Base-by-base conservation (phyloP, 768 basidiomycete species). In the Glaciozyma antarctica region DNA sequence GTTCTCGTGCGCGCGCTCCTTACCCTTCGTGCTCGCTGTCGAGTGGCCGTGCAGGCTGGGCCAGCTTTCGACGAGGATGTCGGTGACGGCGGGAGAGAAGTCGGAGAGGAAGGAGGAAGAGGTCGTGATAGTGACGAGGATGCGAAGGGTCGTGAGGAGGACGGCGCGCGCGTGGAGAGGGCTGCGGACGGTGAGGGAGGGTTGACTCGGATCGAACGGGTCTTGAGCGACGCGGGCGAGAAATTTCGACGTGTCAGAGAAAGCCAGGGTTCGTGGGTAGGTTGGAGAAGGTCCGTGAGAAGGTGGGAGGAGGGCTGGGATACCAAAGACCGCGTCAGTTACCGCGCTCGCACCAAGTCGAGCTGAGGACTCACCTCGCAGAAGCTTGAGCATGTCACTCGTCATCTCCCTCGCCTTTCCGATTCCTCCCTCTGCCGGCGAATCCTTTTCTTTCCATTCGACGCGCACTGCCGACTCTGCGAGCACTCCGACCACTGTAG, bases 381-480 rank as follows among this genome's bases (percentile, higher is more conserved):
- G 58, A 26, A 61, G 22, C 45, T 53, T 61, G 43, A 67, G 1
- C 59, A 71, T n/a, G 19, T 64, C 69, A 8, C 63, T 48, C 13
- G 65, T 55, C 19, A 71, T 57, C 56, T 67, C 63, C 24, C 60
- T 47, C 1, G 69, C 69, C 55, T 71, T 71, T 3, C 61, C 69
- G 0, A 65, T 28, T 4, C 64, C 69, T 1, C 63, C 66, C 34
- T 57, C 41, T 38, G 34, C 19, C 24, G 34, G 5, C 55, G 58
- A 26, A 26, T 52, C n/a, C 1, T 21, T 8, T 34, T 12, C 0
- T 55, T 61, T 12, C 66, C 53, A 65, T 15, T 64, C 57, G 10
- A 70, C 26, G 43, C 66, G 38, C 1, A 65, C 63, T 0, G 59
- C 66, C n/a, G 30, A 61, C 59, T 63, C 66, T 55, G 58, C 66